Evolutionary conservation across 768 basidiomycete genomes (phyloP), one percentile per base, ranked within the genome.

Genomic region (Leccinum disarticulatum): DNA sequence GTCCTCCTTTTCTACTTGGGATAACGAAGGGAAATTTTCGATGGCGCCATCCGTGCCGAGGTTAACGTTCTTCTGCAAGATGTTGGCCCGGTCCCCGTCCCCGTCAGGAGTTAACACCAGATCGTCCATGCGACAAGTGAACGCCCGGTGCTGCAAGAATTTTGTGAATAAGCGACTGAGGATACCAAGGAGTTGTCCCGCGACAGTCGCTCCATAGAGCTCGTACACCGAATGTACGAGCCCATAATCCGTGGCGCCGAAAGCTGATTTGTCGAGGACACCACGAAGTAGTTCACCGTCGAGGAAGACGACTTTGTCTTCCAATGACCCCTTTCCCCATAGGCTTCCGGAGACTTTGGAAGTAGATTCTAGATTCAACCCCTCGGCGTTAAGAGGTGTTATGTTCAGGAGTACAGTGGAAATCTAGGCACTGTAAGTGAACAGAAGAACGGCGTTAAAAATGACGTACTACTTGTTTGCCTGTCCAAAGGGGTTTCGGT

Each of bases 111-210:
- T 98, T 52, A 99, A 80, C 54, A 90, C 87, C 47, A 99, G 81
- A 79, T 99, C 97, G 74, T 99, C 97, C 93, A 98, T 98, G 19
- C 97, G 87, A 76, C 97, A 99, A 3, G 95, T 95, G 77, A 99
- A 99, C 0, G 94, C 97, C 46, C 95, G 90, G 67, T 94, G 92
- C 67, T 98, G 96, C 56, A 99, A 80, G 76, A 92, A 98, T 71
- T 97, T 98, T 48, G 97, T 98, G 76, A 99, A 94, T 33, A 98
- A 78, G 56, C 97, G 88, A 71, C 92, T 92, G 60, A 98, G 85
- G 61, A 98, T 87, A 54, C 95, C 93, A 19, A 99, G 87, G 14
- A 99, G 85, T 68, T 87, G 87, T 54, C 95, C 96, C 5, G 97
- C 96, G 22, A 85, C 77, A 54, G 90, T 88, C 10, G 95, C 81